Conservation (phyloP, 2,329 filamentous ascomycete species). For the Neospermospora avenae region DNA sequence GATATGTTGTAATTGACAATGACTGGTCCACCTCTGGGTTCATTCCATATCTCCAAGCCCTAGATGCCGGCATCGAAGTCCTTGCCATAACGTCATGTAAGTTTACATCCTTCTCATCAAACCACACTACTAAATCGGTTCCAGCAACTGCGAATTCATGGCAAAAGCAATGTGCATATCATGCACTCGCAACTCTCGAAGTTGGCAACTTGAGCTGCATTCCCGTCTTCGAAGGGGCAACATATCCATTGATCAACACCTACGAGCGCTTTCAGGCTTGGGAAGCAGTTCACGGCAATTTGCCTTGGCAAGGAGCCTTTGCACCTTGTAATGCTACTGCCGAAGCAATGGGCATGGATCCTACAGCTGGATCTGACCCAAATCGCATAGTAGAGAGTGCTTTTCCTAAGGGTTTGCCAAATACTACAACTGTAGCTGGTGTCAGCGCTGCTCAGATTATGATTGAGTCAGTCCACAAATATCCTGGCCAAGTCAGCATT, state of each 20-base stretch:
- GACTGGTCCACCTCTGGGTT: slow-evolving; percentile 44
- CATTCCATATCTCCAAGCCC: slow-evolving; percentile 43
- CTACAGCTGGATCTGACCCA: slow-evolving; percentile 43
- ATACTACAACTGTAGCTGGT: slow-evolving; percentile 39
- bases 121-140: slow-evolving; percentile 7
- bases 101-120: neutral
- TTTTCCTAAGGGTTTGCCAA: slow-evolving; percentile 46
- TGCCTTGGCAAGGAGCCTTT: slow-evolving; percentile 34
- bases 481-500: slow-evolving; percentile 44
- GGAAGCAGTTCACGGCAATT: slow-evolving; percentile 44
- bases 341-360: slow-evolving; percentile 43
- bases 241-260: slow-evolving; percentile 47
- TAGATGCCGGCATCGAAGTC: slow-evolving; percentile 44
- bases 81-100: slow-evolving; percentile 38
- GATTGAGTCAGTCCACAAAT: slow-evolving; percentile 45
- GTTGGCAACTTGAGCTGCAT: slow-evolving; percentile 46
- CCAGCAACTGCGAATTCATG: slow-evolving; percentile 43
- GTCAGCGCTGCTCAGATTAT: slow-evolving; percentile 44
- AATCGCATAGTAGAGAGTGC: slow-evolving; percentile 40
- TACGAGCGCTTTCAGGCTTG: slow-evolving; percentile 43
- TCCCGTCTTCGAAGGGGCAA: slow-evolving; percentile 44
- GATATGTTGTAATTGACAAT: slow-evolving; percentile 44
- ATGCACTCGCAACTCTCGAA: slow-evolving; percentile 46
- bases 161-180: slow-evolving; percentile 43
- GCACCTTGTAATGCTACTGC: slow-evolving; percentile 41